Evolutionary conservation across 495 filamentous ascomycete species (phyloP).

Genomic region (Penicillium paxilli): DNA sequence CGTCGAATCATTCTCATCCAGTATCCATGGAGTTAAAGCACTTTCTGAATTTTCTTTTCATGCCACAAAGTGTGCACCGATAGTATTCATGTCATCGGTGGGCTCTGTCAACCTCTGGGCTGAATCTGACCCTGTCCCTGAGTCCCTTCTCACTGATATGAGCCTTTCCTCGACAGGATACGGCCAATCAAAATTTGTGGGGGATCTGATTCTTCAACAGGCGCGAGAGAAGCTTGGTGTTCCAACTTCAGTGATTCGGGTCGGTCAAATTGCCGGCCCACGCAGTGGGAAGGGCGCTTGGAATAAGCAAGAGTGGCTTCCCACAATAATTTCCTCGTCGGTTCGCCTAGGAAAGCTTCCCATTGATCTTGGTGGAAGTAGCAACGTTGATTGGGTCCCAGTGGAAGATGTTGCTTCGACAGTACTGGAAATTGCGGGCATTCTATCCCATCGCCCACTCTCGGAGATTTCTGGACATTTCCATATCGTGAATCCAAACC

Average conservation of each 20-base stretch:
- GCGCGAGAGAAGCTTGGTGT: constrained; percentile 39
- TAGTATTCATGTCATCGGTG: constrained; percentile 57
- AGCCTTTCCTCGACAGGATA: constrained; percentile 19
- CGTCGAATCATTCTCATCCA: constrained; percentile 53
- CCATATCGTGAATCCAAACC: neutral
- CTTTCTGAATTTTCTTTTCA: constrained; percentile 48
- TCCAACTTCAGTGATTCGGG: constrained; percentile 46
- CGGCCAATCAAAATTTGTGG: constrained; percentile 51
- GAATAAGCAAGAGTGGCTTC: constrained; percentile 39
- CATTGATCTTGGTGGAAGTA: neutral
- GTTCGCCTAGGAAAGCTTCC: constrained; percentile 5
- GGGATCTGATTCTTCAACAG: constrained; percentile 49
- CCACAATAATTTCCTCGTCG: constrained; percentile 28
- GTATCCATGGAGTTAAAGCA: constrained; percentile 50
- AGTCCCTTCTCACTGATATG: constrained; percentile 46
- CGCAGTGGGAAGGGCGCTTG: constrained; percentile 24
- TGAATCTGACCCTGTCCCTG: constrained; percentile 36
- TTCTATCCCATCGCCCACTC: neutral
- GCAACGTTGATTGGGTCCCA: constrained; percentile 12
- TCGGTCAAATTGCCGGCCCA: constrained; percentile 61
- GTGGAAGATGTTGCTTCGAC: constrained; percentile 5
- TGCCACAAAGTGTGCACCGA: constrained; percentile 37
- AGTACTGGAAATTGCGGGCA: neutral
- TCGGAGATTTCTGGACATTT: neutral
- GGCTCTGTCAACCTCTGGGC: constrained; percentile 40